Evolutionary conservation across 306 rosid species (phyloP).

Genomic region (Prunus kanzakura): DNA sequence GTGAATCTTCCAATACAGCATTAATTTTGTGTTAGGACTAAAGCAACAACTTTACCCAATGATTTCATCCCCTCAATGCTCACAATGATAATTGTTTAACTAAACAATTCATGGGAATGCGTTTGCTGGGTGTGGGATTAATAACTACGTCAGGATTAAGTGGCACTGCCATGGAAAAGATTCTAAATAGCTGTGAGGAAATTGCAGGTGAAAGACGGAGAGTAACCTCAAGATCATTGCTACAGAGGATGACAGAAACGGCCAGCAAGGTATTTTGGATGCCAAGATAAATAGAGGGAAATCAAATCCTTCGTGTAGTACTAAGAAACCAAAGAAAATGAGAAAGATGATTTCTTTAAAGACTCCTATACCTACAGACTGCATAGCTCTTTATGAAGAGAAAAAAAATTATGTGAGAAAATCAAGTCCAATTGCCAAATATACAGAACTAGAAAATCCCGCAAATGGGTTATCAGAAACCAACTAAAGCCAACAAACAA

Average conservation of each 20-base stretch:
- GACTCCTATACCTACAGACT: not conserved
- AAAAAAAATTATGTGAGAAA: not conserved
- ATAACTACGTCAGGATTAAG: not conserved
- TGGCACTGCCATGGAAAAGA: not conserved
- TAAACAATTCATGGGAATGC: not conserved
- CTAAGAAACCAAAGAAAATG: not conserved
- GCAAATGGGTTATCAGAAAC: not conserved
- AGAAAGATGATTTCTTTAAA: not conserved
- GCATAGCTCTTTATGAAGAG: not conserved
- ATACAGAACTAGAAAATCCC: not conserved
- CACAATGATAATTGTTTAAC: not conserved
- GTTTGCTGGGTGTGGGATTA: not conserved
- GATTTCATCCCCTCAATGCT: not conserved
- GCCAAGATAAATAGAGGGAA: not conserved
- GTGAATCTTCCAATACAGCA: not conserved
- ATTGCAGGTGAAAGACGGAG: not conserved
- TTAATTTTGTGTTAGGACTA: not conserved
- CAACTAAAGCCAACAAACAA: not conserved
- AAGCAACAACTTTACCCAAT: not conserved
- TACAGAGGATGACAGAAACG: not conserved
- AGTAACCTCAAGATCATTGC: not conserved
- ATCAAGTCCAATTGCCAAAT: not conserved
- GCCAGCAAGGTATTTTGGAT: not conserved
- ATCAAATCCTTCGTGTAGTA: not conserved
- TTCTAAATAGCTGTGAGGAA: not conserved